A percentile compares a stretch with the other conserved stretches of the same genome.
Evolutionary conservation across 108 stramenopile species (phyloP).

Genomic region (Skeletonema potamos): DNA sequence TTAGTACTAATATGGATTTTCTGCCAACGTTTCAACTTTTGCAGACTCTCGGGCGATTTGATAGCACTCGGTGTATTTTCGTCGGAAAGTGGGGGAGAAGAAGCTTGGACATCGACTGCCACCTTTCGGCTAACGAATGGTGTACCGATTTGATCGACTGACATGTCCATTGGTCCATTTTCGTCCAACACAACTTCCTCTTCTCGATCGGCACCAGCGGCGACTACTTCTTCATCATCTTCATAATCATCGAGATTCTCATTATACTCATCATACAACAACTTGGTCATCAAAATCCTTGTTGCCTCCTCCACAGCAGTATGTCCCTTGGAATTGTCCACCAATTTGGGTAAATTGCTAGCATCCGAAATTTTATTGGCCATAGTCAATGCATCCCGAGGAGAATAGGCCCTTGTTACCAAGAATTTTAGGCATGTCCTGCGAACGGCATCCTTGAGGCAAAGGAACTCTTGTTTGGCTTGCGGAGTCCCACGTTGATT

Average conservation of each 20-base stretch:
- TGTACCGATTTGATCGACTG: not conserved
- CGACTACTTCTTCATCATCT: not conserved
- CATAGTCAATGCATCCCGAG: conserved; percentile 24
- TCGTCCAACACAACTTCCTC: conserved; percentile 2
- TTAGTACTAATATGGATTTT: not conserved
- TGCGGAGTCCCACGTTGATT: not conserved
- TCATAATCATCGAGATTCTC: not conserved
- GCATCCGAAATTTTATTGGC: conserved; percentile 38
- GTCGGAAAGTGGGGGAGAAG: not conserved
- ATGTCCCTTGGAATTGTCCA: conserved; percentile 2
- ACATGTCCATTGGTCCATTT: conserved; percentile 2
- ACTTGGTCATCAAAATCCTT: conserved; percentile 15
- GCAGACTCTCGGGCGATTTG: not conserved
- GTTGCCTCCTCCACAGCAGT: conserved; percentile 10
- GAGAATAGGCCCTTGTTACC: conserved; percentile 29
- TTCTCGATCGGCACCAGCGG: not conserved
- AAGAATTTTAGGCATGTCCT: conserved; percentile 39
- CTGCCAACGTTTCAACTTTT: not conserved
- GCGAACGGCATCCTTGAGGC: conserved; percentile 42
- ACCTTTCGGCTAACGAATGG: not conserved
- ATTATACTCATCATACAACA: conserved; percentile 11
- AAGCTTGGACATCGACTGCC: not conserved
- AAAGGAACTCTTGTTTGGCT: conserved; percentile 13
- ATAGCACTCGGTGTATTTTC: not conserved
- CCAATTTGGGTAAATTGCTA: conserved; percentile 9